phyloP scores from a whole-genome alignment of 345 rosid species.

The Mangifera indica region DNA sequence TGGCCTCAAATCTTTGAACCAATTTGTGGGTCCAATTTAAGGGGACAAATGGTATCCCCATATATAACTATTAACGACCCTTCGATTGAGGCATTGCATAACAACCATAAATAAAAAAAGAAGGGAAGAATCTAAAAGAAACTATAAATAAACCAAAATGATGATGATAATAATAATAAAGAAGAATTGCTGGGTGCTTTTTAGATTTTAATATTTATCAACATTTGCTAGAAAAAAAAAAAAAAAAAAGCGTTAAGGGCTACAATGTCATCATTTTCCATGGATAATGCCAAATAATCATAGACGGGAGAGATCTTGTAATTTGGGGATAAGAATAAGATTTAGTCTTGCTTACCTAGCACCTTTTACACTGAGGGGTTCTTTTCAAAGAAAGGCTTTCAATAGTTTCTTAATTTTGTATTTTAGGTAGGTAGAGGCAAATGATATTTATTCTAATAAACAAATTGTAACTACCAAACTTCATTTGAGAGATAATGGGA shows the following conservation, averaged over 20 bases:
- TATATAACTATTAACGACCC: conserved; percentile 34
- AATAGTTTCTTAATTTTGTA: too few species aligned
- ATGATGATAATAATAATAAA: too few species aligned
- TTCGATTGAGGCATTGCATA: background rate
- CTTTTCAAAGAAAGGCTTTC: too few species aligned
- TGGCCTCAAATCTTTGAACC: background rate
- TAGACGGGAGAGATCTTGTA: conserved; percentile 11
- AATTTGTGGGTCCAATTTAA: conserved; percentile 28
- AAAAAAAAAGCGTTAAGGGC: background rate
- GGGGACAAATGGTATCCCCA: conserved; percentile 43
- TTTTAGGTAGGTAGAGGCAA: too few species aligned
- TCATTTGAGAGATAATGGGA: too few species aligned
- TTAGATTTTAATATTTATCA: too few species aligned
- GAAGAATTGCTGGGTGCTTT: too few species aligned
- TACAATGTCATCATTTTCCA: conserved; percentile 19
- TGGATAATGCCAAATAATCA: conserved; percentile 2
- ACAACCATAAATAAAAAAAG: background rate
- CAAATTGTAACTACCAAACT: too few species aligned
- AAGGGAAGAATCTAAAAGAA: background rate
- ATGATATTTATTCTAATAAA: too few species aligned
- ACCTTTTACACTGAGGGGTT: too few species aligned
- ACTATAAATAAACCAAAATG: background rate
- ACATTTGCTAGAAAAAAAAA: background rate
- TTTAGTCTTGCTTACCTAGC: too few species aligned
- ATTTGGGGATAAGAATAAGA: background rate